Evolutionary conservation across 208 protist genomes (phyloP).

Genomic region (Trypanosoma rangeli): DNA sequence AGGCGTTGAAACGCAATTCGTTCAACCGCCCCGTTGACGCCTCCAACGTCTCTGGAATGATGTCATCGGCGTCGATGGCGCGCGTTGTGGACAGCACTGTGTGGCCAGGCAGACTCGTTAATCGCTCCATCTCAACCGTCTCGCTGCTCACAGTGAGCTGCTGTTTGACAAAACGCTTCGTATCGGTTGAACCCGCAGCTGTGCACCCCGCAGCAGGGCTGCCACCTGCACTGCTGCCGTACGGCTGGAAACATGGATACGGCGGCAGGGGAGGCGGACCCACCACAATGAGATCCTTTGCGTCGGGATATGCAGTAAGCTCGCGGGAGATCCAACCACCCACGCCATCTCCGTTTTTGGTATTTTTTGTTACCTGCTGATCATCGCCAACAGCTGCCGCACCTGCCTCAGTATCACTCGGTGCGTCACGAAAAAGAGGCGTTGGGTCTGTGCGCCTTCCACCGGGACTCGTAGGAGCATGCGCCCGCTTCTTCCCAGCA

Average conservation of each 20-base stretch:
- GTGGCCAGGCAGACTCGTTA: slow-evolving; percentile 20
- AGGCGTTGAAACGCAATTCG: slow-evolving; percentile 37
- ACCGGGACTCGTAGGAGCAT: slow-evolving; percentile 1
- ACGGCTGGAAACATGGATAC: slow-evolving; percentile 47
- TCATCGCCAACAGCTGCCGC: not conserved
- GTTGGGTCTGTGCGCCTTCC: slow-evolving; percentile 54
- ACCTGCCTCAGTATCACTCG: slow-evolving; percentile 11
- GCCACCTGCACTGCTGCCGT: not conserved
- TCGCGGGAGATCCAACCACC: slow-evolving; percentile 47
- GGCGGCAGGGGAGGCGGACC: slow-evolving; percentile 21
- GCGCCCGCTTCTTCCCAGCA: slow-evolving; percentile 17
- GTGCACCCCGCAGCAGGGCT: not conserved
- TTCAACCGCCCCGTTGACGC: not conserved
- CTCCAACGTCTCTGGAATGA: slow-evolving; percentile 22
- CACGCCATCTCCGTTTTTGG: slow-evolving; percentile 18
- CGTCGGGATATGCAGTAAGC: not conserved
- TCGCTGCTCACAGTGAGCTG: not conserved
- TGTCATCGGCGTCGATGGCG: slow-evolving; percentile 48
- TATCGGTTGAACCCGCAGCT: not conserved
- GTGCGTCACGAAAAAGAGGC: slow-evolving; percentile 50
- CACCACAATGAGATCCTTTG: slow-evolving; percentile 1
- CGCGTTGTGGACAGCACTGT: slow-evolving; percentile 39
- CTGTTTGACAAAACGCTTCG: slow-evolving; percentile 29
- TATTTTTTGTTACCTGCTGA: slow-evolving; percentile 3
- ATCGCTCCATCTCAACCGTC: slow-evolving; percentile 19